A percentile compares a stretch with the other conserved stretches of the same genome.
Evolutionary conservation across 345 rosid genomes (phyloP).

Genomic region (rapeseed (Brassica napus)): Da-Ae NC_063436.1:6712001-6712500

Average conservation of each 20-base stretch:
- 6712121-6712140: neutral
- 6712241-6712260: neutral
- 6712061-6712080: neutral
- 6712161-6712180: constrained; percentile 11
- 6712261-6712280: neutral
- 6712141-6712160: constrained; percentile 36
- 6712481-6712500: constrained; percentile 73
- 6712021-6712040: neutral
- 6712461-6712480: constrained; percentile 75
- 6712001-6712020: neutral
- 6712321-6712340: neutral
- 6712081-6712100: neutral
- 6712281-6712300: neutral
- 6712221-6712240: constrained; percentile 1
- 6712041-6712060: neutral
- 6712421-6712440: constrained; percentile 43
- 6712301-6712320: neutral
- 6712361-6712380: constrained; percentile 60
- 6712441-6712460: constrained; percentile 87
- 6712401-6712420: constrained; percentile 35
- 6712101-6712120: neutral
- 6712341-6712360: constrained; percentile 60
- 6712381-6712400: constrained; percentile 78
- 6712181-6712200: constrained; percentile 20
- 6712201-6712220: constrained; percentile 20